Evolutionary conservation across 2,329 filamentous ascomycete species (phyloP).

Genomic region (Arthrobotrys megalospora): DNA sequence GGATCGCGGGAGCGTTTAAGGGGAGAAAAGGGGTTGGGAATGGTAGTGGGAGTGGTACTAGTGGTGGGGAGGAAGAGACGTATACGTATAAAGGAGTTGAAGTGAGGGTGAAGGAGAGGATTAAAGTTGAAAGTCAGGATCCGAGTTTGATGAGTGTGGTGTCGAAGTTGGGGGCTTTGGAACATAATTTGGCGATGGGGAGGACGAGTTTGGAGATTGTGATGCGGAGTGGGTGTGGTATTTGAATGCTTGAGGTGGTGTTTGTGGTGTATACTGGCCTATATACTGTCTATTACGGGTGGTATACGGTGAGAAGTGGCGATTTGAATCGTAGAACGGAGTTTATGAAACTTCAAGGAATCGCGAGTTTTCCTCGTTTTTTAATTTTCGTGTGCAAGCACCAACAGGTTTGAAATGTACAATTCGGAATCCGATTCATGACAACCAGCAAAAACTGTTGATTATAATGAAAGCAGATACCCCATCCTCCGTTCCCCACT

Average conservation of each 20-base stretch:
- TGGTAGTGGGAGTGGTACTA: constrained; percentile 64
- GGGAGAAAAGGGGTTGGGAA: constrained; percentile 38
- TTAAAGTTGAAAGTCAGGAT: constrained; percentile 77
- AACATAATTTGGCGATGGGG: constrained; percentile 74
- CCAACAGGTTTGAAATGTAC: constrained; percentile 49
- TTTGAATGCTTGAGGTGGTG: neutral
- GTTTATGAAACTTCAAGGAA: neutral
- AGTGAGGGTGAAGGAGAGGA: constrained; percentile 77
- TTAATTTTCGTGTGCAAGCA: constrained; percentile 10
- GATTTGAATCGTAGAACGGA: too few relatives aligned
- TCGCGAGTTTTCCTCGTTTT: neutral
- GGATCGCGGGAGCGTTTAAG: constrained; percentile 63
- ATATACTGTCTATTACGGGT: too few relatives aligned
- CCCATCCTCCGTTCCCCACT: neutral
- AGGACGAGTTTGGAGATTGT: constrained; percentile 74
- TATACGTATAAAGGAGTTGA: constrained; percentile 75
- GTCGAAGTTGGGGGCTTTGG: constrained; percentile 77
- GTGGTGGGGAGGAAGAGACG: constrained; percentile 70
- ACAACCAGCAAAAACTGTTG: neutral
- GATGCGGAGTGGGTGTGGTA: constrained; percentile 70
- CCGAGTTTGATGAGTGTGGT: constrained; percentile 77
- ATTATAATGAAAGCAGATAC: constrained; percentile 20
- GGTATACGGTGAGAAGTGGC: too few relatives aligned
- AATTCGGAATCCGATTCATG: constrained; percentile 10
- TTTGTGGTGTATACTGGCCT: neutral